Conservation (phyloP, 305 asterid genomes). For the Rubia balearica region DNA sequence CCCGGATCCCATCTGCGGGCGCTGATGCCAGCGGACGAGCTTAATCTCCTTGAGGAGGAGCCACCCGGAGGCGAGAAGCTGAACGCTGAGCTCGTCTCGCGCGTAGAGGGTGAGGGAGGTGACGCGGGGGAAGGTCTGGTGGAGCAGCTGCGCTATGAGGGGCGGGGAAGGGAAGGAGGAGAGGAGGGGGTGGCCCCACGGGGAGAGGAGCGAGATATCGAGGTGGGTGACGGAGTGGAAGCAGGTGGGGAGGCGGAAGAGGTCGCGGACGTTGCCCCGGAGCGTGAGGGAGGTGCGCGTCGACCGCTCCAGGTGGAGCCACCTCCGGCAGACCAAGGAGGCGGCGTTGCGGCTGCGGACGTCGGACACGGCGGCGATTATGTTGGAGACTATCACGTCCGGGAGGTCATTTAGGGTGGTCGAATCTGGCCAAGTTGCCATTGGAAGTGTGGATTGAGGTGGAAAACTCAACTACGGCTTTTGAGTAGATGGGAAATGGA, state of each 20-base stretch:
- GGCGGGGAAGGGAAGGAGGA: slow-evolving; percentile 31
- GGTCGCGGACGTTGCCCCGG: slow-evolving; percentile 75
- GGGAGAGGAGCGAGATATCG: slow-evolving; percentile 80
- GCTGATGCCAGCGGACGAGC: slow-evolving; percentile 90
- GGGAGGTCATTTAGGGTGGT: slow-evolving; percentile 57
- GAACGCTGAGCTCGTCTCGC: slow-evolving; percentile 39
- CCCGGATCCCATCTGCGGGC: slow-evolving; percentile 61
- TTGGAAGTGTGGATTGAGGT: slow-evolving; percentile 6
- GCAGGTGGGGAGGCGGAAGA: slow-evolving; percentile 50
- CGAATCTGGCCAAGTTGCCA: slow-evolving; percentile 31
- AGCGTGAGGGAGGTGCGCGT: slow-evolving; percentile 69
- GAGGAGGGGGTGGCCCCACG: slow-evolving; percentile 79
- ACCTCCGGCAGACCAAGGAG: slow-evolving; percentile 59
- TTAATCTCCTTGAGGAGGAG: slow-evolving; percentile 35
- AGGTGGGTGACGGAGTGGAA: slow-evolving; percentile 57
- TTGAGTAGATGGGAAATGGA: neutral
- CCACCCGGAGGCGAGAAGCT: slow-evolving; percentile 48
- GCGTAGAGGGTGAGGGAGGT: slow-evolving; percentile 55
- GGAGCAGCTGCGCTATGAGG: slow-evolving; percentile 54
- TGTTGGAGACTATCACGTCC: slow-evolving; percentile 59
- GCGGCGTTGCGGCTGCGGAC: slow-evolving; percentile 80
- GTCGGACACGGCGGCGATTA: slow-evolving; percentile 62
- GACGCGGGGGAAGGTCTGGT: slow-evolving; percentile 52
- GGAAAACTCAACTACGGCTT: neutral
- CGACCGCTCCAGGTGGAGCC: slow-evolving; percentile 58